A percentile compares a stretch with the other conserved stretches of the same genome.
Conservation (phyloP, 345 rosid genomes). For the Pistacia atlantica region DNA sequence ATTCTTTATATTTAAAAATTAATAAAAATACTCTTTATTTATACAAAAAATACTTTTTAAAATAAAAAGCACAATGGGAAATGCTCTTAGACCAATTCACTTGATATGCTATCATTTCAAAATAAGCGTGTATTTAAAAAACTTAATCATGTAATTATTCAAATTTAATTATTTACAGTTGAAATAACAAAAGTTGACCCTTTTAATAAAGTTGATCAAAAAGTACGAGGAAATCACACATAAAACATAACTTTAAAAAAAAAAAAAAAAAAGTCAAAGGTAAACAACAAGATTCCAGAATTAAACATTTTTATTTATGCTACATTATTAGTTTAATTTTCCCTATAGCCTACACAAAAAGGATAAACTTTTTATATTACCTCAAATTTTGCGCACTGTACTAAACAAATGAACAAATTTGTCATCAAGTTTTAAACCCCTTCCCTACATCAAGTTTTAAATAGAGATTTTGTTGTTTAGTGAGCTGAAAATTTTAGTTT, state of each 20-base stretch:
- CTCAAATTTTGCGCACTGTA: background rate
- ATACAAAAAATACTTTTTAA: no score
- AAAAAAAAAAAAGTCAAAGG: background rate
- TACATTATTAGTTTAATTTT: background rate
- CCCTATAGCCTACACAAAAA: background rate
- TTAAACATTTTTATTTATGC: background rate
- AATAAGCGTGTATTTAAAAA: background rate
- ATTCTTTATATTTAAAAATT: no score
- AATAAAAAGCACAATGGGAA: no score
- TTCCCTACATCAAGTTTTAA: background rate
- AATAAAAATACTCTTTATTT: no score
- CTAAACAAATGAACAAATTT: conserved; percentile 6
- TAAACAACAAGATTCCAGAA: conserved; percentile 9
- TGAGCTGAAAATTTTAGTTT: background rate
- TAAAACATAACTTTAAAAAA: background rate
- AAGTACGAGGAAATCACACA: conserved; percentile 3
- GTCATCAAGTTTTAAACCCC: conserved; percentile 10
- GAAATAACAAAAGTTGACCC: background rate
- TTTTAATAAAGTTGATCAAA: background rate
- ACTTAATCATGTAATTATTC: background rate
- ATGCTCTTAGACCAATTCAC: background rate
- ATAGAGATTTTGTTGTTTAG: conserved; percentile 5
- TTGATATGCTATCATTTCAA: background rate
- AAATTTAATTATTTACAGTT: background rate
- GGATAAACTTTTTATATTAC: background rate